These are phyloP conservation scores for Pneumocystis oryctolagi DNA, from an alignment of 1,139 yeast species.

Conservation along the genomic window DNA sequence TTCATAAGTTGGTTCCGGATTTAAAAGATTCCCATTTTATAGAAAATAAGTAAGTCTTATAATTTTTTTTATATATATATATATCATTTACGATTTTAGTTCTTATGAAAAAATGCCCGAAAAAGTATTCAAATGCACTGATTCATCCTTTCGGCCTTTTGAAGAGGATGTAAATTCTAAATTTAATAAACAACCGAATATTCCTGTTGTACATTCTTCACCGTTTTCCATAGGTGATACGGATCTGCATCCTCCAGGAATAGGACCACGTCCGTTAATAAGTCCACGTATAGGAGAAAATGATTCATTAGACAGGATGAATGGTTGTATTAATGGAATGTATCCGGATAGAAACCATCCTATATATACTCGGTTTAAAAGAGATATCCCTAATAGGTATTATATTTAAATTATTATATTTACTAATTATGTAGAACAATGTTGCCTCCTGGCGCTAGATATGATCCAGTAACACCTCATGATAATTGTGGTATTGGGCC, in stretches of 20 bases:
- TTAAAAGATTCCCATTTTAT: constrained; percentile 8
- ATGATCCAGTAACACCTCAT: constrained; percentile 13
- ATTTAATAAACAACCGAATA: background rate
- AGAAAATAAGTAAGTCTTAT: background rate
- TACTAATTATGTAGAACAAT: background rate
- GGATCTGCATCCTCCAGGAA: background rate
- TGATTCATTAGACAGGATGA: background rate
- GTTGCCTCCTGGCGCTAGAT: constrained; percentile 11
- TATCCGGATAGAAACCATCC: background rate
- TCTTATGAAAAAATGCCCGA: background rate
- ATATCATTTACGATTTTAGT: background rate
- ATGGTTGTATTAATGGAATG: background rate
- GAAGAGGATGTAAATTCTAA: background rate
- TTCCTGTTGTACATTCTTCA: background rate
- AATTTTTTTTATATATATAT: background rate
- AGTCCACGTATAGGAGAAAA: background rate
- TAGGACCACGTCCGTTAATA: background rate
- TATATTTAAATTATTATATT: background rate
- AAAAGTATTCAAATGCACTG: background rate
- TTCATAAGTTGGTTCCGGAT: constrained; percentile 12
- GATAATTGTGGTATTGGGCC: constrained; percentile 19
- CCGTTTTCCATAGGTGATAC: background rate
- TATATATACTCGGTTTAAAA: background rate
- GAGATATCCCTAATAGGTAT: background rate
- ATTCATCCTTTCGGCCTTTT: background rate